Evolutionary conservation across 345 rosid species (phyloP), one percentile per base, ranked within the genome.

Genomic region (Dovyalis caffra): DNA sequence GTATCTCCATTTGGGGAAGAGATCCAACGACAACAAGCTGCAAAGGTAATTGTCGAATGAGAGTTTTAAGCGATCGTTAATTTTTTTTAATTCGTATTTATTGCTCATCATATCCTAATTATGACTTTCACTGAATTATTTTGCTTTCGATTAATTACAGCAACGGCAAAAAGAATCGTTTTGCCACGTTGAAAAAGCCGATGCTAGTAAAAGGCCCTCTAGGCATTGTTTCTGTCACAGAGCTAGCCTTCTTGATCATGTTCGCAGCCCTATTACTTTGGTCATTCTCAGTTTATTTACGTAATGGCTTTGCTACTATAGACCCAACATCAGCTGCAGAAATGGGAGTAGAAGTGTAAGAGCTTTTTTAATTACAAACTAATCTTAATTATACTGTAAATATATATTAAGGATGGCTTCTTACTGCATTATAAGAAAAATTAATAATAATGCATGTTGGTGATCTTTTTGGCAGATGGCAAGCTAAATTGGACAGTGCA

Each of bases 191-290:
- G 87, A 89, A 73, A 83, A 84, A 43, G 73, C 94, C 95, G n/a
- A 81, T 88, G 87, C 66, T 92, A 18, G 91, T 86, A 78, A 92
- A 83, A 66, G 97, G 97, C 6, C 97, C 99, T 18, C 76, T 91
- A 2, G 99, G 99, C 76, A 90, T 95, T 68, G 97, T 95, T 40
- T 85, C 97, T 2, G 72, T 81, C 61, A 77, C 74, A 28, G 99
- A 92, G 80, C 32, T 95, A 1, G 71, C 80, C 21, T 88, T 95
- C 82, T 82, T 92, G 64, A 26, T 76, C 28, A 91, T 91, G 97
- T 88, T 95, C 77, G 43, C 89, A 16, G 90, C 90, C 53, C 87
- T 95, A 29, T 79, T 92, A 69, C 64, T 85, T 67, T 95, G 97
- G 99, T 78, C 85, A 60, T 74, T 92, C 8, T 73, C 78, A 28